Conservation (phyloP, 129 eudicot genomes). For the Rutidosis leptorrhynchoides region DNA sequence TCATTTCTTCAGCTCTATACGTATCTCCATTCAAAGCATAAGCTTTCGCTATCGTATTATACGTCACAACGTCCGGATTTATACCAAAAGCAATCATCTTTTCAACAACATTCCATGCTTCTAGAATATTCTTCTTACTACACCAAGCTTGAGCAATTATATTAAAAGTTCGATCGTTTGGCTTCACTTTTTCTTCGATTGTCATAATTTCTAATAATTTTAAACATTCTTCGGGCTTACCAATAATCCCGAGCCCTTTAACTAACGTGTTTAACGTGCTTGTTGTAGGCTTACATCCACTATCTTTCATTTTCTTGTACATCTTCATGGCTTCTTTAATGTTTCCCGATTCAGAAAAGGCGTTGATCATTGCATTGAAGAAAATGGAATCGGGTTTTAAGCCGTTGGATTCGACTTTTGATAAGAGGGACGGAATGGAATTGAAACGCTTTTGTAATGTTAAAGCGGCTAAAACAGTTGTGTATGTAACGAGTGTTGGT, state of each 20-base stretch:
- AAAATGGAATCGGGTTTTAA: slow-evolving; percentile 85
- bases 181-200: slow-evolving; percentile 56
- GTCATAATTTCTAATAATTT: slow-evolving; percentile 62
- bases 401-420: slow-evolving; percentile 66
- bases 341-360: slow-evolving; percentile 81
- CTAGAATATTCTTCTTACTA: slow-evolving; percentile 48
- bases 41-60: slow-evolving; percentile 85
- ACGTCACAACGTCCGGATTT: slow-evolving; percentile 82
- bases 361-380: slow-evolving; percentile 87
- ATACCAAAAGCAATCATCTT: slow-evolving; percentile 69
- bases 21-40: slow-evolving; percentile 76
- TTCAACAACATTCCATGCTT: slow-evolving; percentile 79
- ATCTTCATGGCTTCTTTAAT: slow-evolving; percentile 79
- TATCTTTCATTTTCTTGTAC: slow-evolving; percentile 70
- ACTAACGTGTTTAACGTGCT: slow-evolving; percentile 83
- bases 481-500: slow-evolving; percentile 89
- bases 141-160: slow-evolving; percentile 86
- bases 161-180: slow-evolving; percentile 83
- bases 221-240: slow-evolving; percentile 83
- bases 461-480: slow-evolving; percentile 77
- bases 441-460: slow-evolving; percentile 65
- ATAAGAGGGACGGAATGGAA: slow-evolving; percentile 67
- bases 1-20: slow-evolving; percentile 69
- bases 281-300: slow-evolving; percentile 78
- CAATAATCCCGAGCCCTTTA: slow-evolving; percentile 77